Evolutionary conservation across 495 filamentous ascomycete species (phyloP), one percentile per base, ranked within the genome.

Genomic region (Jackrogersella multiformis): DNA sequence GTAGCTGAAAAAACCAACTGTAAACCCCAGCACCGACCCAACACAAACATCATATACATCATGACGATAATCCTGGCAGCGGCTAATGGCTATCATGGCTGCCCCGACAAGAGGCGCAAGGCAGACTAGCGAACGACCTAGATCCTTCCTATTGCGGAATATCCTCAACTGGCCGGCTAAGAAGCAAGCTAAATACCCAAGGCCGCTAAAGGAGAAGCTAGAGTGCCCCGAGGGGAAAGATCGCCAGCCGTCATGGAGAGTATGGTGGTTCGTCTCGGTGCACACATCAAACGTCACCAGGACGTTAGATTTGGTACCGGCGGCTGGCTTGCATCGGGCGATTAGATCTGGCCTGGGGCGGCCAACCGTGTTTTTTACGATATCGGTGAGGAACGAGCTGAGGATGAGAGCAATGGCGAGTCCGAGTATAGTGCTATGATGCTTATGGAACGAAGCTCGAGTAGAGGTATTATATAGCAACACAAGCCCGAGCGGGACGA

Each of bases 1-100:
- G 70, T 97, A 99, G 21, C 89, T 92, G 77, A 93, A 96, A 70
- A 90, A 90, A 15, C 91, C 88, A 8, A 97, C 79, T 5, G 80
- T 73, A 64, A 89, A 83, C 1, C 95, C 95, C 10, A 99, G 80
- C 26, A 90, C 61, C 0, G 85, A 88, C 0, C 95, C 95, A 13
- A 81, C 80, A 21, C 86, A 90, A 16, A 99, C 96, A 79, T 99
- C 95, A 49, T 89, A 97, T 4, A 96, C 90, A 74, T 98, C 96
- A 68, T 99, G 95, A 23, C 95, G 79, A 73, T 99, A 99, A 74
- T 99, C 95, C 73, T 96, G 89, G 49, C 92, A 88, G 5, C 95
- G 85, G n/a, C 90, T 94, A 44, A 97, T 92, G 8, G 93, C 93
- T 65, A 98, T 93, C 81, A 97, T 76, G 3, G 89, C 80, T 5